These are phyloP conservation scores for Nigrograna mackinnonii DNA, from an alignment of 2,329 filamentous ascomycete genomes.

Conservation along the genomic window DNA sequence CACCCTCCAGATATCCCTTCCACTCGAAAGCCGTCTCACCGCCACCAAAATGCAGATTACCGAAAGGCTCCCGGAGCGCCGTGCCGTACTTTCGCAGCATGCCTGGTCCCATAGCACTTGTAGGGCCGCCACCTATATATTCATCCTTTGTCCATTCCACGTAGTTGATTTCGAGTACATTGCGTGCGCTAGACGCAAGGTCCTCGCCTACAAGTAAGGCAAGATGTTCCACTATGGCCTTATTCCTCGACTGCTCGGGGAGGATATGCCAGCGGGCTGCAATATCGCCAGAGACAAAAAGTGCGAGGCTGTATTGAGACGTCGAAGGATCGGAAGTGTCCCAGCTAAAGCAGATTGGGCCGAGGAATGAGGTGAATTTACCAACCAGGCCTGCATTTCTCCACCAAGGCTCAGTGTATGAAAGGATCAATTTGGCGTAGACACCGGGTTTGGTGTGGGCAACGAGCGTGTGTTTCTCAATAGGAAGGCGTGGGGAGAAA, in stretches of 20 bases:
- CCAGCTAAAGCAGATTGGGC: constrained; percentile 51
- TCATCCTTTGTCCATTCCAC: constrained; percentile 8
- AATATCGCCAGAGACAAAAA: constrained; percentile 41
- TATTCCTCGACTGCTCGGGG: constrained; percentile 29
- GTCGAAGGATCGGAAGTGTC: constrained; percentile 45
- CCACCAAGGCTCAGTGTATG: constrained; percentile 52
- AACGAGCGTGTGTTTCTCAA: constrained; percentile 38
- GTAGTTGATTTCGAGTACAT: constrained; percentile 8
- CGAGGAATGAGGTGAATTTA: constrained; percentile 48
- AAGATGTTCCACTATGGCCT: constrained; percentile 20
- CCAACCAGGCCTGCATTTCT: constrained; percentile 48
- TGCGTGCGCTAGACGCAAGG: constrained; percentile 4
- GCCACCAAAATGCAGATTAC: constrained; percentile 55
- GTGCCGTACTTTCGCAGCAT: constrained; percentile 5
- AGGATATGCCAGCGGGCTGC: background rate
- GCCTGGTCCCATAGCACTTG: constrained; percentile 4
- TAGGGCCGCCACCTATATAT: constrained; percentile 5
- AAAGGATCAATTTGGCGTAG: constrained; percentile 55
- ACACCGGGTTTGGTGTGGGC: constrained; percentile 47
- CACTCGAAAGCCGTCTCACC: constrained; percentile 56
- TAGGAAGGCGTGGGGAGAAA: constrained; percentile 52
- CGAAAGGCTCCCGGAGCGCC: constrained; percentile 10
- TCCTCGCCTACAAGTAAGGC: constrained; percentile 7
- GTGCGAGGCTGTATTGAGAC: constrained; percentile 39
- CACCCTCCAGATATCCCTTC: constrained; percentile 63